Evolutionary conservation across 2,329 filamentous ascomycete species (phyloP).

Genomic region (Penicillium psychrosexuale): DNA sequence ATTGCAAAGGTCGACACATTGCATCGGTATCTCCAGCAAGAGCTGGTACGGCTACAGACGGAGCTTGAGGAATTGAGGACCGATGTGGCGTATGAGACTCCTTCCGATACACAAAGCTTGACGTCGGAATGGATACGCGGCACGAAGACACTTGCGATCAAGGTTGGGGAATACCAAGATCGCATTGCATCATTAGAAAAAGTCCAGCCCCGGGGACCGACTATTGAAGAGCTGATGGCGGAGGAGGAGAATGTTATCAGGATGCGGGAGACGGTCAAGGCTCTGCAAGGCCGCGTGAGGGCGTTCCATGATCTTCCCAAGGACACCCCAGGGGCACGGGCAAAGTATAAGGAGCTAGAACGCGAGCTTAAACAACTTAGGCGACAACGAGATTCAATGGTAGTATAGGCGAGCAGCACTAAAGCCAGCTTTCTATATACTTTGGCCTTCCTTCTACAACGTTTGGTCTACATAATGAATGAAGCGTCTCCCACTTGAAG

Average conservation of each 20-base stretch:
- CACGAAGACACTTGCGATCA: constrained; percentile 63
- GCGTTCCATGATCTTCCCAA: constrained; percentile 70
- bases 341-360: constrained; percentile 67
- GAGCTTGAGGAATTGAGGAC: constrained; percentile 33
- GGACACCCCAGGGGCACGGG: constrained; percentile 64
- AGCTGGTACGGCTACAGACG: constrained; percentile 40
- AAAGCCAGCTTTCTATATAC: not conserved
- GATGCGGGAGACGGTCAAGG: constrained; percentile 59
- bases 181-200: constrained; percentile 47
- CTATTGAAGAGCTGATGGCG: constrained; percentile 52
- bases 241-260: constrained; percentile 59
- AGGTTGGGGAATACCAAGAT: constrained; percentile 65
- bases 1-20: constrained; percentile 56
- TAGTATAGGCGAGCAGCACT: constrained; percentile 55
- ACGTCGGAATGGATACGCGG: constrained; percentile 72
- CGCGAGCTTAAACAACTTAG: constrained; percentile 61
- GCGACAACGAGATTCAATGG: constrained; percentile 68
- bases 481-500: not conserved
- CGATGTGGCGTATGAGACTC: constrained; percentile 50
- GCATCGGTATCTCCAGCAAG: constrained; percentile 54
- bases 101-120: constrained; percentile 60
- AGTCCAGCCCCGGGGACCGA: constrained; percentile 29
- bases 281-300: constrained; percentile 64
- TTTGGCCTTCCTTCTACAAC: not conserved
- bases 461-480: not conserved